Conservation (phyloP, 2,329 filamentous ascomycete genomes). For the Fonsecaea monophora region DNA sequence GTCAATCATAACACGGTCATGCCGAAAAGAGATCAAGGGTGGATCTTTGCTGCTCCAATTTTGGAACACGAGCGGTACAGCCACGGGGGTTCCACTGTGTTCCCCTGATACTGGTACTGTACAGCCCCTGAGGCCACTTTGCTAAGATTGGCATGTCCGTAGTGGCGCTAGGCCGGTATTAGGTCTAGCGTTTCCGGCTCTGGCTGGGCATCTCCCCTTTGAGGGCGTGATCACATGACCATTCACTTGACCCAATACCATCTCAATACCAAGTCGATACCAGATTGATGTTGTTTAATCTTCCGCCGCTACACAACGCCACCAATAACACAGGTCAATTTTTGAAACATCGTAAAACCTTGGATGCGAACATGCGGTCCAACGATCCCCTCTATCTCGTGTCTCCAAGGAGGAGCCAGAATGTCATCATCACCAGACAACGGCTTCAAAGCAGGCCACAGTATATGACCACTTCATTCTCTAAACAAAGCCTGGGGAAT, state of each 20-base stretch:
- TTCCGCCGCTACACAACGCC: neutral
- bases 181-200: neutral
- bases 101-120: constrained; percentile 29
- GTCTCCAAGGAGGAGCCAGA: neutral
- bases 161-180: constrained; percentile 14
- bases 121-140: constrained; percentile 28
- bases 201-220: neutral
- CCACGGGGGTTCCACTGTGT: constrained; percentile 26
- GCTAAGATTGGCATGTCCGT: constrained; percentile 37
- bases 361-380: neutral
- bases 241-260: neutral
- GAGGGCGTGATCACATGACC: neutral
- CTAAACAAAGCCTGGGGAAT: neutral
- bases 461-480: neutral
- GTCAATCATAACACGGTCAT: constrained; percentile 15
- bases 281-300: neutral
- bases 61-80: constrained; percentile 26
- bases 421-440: constrained; percentile 1
- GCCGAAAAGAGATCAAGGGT: constrained; percentile 5
- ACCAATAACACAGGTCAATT: neutral
- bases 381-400: neutral
- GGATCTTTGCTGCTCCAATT: constrained; percentile 18
- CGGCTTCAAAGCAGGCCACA: neutral
- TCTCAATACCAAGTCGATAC: neutral
- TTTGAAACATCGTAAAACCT: constrained; percentile 7